Evolutionary conservation across 495 filamentous ascomycete species (phyloP).

Genomic region (Penicillium tannophilum): DNA sequence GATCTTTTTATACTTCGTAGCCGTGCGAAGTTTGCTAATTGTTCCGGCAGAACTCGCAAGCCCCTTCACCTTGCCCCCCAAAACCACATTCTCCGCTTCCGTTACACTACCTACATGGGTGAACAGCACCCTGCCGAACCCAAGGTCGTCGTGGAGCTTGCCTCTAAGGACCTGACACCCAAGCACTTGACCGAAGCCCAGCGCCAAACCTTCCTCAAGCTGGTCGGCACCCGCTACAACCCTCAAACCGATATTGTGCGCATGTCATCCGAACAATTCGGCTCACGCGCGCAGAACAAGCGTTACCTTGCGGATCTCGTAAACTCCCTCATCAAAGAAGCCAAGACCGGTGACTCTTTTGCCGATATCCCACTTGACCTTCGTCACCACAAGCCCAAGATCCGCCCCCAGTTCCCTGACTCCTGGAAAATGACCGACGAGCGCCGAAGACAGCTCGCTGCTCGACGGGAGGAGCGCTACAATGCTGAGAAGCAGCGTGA

Average conservation of each 20-base stretch:
- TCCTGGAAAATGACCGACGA: conserved; percentile 77
- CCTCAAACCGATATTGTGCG: conserved; percentile 79
- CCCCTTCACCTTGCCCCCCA: conserved; percentile 70
- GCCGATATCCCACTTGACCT: conserved; percentile 89
- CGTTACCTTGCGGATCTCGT: conserved; percentile 83
- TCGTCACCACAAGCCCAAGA: conserved; percentile 77
- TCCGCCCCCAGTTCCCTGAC: conserved; percentile 69
- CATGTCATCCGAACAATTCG: conserved; percentile 89
- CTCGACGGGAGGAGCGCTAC: conserved; percentile 50
- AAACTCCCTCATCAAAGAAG: conserved; percentile 69
- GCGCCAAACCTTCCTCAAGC: conserved; percentile 79
- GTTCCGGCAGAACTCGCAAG: conserved; percentile 68
- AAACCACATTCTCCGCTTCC: conserved; percentile 76
- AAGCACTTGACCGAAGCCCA: conserved; percentile 64
- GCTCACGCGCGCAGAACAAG: conserved; percentile 92
- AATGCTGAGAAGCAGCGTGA: conserved; percentile 27
- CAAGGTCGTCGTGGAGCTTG: conserved; percentile 93
- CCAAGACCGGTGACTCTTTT: conserved; percentile 83
- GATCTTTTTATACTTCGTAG: neutral
- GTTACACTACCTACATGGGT: conserved; percentile 97
- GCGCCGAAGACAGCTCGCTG: conserved; percentile 64
- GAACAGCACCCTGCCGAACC: conserved; percentile 87
- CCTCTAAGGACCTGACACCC: conserved; percentile 63
- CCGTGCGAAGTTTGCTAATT: conserved; percentile 24
- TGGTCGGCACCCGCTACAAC: conserved; percentile 88